Percentiles rank a stretch among this genome's conserved stretches.
These are phyloP conservation scores for Trypanosoma brucei DNA, from an alignment of 208 protist genomes.

Conservation along the genomic window DNA sequence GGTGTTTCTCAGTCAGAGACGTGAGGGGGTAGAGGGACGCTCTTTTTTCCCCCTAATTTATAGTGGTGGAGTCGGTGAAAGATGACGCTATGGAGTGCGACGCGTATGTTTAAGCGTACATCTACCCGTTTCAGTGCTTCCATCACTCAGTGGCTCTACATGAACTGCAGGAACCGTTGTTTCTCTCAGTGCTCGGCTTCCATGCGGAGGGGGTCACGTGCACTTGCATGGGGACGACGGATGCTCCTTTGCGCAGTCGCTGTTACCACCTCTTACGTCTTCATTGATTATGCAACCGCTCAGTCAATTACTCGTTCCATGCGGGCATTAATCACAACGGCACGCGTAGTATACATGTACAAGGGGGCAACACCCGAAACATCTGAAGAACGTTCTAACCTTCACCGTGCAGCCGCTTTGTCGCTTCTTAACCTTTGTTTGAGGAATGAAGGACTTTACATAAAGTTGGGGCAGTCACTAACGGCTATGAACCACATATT, in stretches of 20 bases:
- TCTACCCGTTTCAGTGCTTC: no score
- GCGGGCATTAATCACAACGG: conserved; percentile 36
- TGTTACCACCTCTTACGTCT: conserved; percentile 20
- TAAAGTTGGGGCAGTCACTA: conserved; percentile 85
- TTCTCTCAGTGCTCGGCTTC: background rate
- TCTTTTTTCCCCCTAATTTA: no score
- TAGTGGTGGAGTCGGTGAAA: no score
- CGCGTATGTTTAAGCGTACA: no score
- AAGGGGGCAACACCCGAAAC: conserved; percentile 57
- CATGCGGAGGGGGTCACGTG: background rate
- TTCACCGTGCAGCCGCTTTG: conserved; percentile 46
- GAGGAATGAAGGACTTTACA: conserved; percentile 85
- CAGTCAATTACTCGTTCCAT: conserved; percentile 63
- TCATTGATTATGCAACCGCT: conserved; percentile 45
- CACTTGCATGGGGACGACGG: conserved; percentile 22
- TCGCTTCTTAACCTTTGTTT: conserved; percentile 58
- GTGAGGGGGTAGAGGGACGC: no score
- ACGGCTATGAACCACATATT: conserved; percentile 86
- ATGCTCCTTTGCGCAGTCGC: conserved; percentile 22
- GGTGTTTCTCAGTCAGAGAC: no score
- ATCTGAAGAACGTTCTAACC: conserved; percentile 40
- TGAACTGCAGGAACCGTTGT: background rate
- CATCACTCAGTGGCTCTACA: background rate
- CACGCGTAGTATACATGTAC: conserved; percentile 50
- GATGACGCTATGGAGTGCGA: no score